phyloP scores from a whole-genome alignment of 306 rosid species.

The Dryas drummondii region DNA sequence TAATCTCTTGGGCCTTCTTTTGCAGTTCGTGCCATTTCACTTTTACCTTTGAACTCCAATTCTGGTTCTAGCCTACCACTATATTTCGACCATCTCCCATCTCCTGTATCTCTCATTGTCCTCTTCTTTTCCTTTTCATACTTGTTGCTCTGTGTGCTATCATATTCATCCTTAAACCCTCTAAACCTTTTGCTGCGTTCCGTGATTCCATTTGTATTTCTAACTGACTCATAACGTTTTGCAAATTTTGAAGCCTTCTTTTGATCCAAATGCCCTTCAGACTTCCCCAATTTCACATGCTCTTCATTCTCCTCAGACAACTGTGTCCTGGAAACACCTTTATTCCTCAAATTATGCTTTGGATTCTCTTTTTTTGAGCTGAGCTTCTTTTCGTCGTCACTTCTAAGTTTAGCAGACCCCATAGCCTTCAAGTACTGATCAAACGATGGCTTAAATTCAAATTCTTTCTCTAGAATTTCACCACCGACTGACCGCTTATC shows the following conservation, averaged over 20 bases:
- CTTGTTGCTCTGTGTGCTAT: constrained; percentile 23
- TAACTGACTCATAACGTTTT: constrained; percentile 14
- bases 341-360: constrained; percentile 23
- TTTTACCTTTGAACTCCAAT: constrained; percentile 21
- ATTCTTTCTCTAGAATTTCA: constrained; percentile 43
- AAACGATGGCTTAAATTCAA: constrained; percentile 74
- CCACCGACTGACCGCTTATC: constrained; percentile 33
- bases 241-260: constrained; percentile 29
- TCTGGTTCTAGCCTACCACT: constrained; percentile 29
- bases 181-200: constrained; percentile 26
- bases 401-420: constrained; percentile 54
- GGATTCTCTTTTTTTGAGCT: constrained; percentile 30
- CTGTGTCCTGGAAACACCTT: constrained; percentile 21
- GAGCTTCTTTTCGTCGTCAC: constrained; percentile 36
- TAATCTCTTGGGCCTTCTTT: constrained; percentile 28
- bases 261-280: constrained; percentile 17
- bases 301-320: constrained; percentile 31
- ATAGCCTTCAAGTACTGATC: constrained; percentile 74
- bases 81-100: constrained; percentile 27
- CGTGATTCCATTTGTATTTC: constrained; percentile 11
- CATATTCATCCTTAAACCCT: constrained; percentile 32
- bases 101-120: constrained; percentile 24
- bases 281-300: constrained; percentile 16
- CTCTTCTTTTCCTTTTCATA: constrained; percentile 31
- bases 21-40: constrained; percentile 13